Conservation (phyloP, 257 asterid genomes). For the Eucommia ulmoides region DNA sequence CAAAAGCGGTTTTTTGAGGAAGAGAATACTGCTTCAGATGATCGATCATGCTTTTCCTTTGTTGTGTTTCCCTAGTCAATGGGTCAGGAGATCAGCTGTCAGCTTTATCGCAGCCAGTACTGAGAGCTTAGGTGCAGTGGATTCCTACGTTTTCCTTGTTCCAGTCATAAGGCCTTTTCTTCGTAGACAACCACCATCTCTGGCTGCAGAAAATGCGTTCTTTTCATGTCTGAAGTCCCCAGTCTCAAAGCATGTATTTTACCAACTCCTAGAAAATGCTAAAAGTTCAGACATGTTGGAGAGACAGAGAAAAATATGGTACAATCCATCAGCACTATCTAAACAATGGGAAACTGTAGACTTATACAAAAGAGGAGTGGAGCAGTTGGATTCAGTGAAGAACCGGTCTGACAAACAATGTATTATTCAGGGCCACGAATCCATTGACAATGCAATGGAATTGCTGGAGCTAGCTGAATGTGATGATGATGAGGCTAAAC, state of each 20-base stretch:
- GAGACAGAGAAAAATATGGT: slow-evolving; percentile 97
- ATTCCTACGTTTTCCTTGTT: slow-evolving; percentile 90
- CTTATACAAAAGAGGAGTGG: slow-evolving; percentile 55
- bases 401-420: slow-evolving; percentile 50
- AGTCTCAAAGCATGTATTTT: slow-evolving; percentile 64
- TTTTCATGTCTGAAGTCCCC: slow-evolving; percentile 82
- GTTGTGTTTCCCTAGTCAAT: slow-evolving; percentile 85
- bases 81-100: slow-evolving; percentile 84
- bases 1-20: slow-evolving; percentile 74
- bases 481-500: slow-evolving; percentile 38
- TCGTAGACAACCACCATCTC: slow-evolving; percentile 89
- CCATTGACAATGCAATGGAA: slow-evolving; percentile 22
- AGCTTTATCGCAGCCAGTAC: slow-evolving; percentile 84
- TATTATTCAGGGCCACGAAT: slow-evolving; percentile 31
- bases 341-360: slow-evolving; percentile 62
- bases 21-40: slow-evolving; percentile 82
- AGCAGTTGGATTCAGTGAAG: slow-evolving; percentile 61
- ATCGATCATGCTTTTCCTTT: slow-evolving; percentile 84
- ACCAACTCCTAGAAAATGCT: slow-evolving; percentile 65
- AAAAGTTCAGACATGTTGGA: slow-evolving; percentile 94
- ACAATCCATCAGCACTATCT: slow-evolving; percentile 61
- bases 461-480: slow-evolving; percentile 23
- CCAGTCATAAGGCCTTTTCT: slow-evolving; percentile 84
- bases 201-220: slow-evolving; percentile 79
- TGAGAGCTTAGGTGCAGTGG: slow-evolving; percentile 91